These are phyloP conservation scores for Protea cynaroides DNA, from an alignment of 164 flowering plant species.

Conservation along the genomic window DNA sequence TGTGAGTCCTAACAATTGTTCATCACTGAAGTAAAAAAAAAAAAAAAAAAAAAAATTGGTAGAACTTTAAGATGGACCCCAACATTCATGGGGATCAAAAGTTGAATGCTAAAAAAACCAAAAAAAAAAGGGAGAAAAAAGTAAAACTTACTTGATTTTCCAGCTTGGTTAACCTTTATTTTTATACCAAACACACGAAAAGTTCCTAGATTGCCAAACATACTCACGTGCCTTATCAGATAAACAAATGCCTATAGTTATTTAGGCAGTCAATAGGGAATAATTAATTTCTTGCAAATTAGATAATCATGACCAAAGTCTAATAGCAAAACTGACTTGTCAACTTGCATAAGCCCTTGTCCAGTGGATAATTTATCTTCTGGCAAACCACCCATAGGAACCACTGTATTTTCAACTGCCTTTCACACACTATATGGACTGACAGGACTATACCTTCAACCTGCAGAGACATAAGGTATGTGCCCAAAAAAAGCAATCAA, in stretches of 20 bases:
- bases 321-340: conserved; percentile 51
- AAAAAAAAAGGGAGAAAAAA: neutral
- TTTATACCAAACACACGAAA: conserved; percentile 68
- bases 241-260: conserved; percentile 3
- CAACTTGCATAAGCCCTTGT: conserved; percentile 95
- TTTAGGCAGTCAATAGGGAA: neutral
- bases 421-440: conserved; percentile 82
- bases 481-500: conserved; percentile 3
- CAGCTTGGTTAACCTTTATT: conserved; percentile 59
- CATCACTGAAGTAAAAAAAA: too few relatives aligned
- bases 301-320: neutral
- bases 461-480: conserved; percentile 30
- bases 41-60: too few relatives aligned
- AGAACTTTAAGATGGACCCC: too few relatives aligned
- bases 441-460: conserved; percentile 77
- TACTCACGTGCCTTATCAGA: conserved; percentile 76
- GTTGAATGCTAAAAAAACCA: too few relatives aligned
- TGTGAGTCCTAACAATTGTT: too few relatives aligned
- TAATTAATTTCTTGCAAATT: neutral
- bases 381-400: conserved; percentile 57
- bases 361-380: conserved; percentile 89
- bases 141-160: conserved; percentile 59
- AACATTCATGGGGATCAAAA: neutral
- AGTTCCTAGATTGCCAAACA: conserved; percentile 35
- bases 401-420: conserved; percentile 83